phyloP scores from a whole-genome alignment of 1,284 basidiomycete genomes.

The Singerocomus rubriflavus region DNA sequence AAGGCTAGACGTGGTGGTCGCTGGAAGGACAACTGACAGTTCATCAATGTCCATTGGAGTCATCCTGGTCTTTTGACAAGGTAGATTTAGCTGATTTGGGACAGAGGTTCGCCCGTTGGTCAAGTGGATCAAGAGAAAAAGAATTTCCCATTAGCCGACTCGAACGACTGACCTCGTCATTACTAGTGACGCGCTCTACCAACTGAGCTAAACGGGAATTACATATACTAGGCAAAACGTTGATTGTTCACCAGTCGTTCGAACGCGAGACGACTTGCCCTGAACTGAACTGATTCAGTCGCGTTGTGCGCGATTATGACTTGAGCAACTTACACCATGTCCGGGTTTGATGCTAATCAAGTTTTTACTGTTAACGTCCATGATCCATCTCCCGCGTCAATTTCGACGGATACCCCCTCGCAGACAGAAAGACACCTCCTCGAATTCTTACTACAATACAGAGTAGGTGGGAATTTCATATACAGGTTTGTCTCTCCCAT shows the following conservation, averaged over 20 bases:
- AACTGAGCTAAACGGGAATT: conserved; percentile 51
- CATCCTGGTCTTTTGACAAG: conserved; percentile 39
- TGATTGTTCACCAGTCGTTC: fast-evolving
- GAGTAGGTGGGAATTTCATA: conserved; percentile 85
- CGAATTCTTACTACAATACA: conserved; percentile 84
- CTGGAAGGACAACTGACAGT: conserved; percentile 65
- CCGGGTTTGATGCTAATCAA: conserved; percentile 74
- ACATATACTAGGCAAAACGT: not conserved
- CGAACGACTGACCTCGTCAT: conserved; percentile 53
- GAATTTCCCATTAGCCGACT: conserved; percentile 48
- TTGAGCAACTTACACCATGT: conserved; percentile 39
- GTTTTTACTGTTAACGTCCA: conserved; percentile 79
- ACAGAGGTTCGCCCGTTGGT: conserved; percentile 5
- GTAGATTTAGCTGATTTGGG: conserved; percentile 1
- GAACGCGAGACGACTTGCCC: conserved; percentile 46
- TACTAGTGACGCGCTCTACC: conserved; percentile 62
- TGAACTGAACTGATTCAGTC: conserved; percentile 35
- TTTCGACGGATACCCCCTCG: conserved; percentile 66
- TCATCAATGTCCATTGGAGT: conserved; percentile 77
- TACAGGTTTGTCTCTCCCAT: conserved; percentile 56
- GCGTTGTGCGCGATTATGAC: conserved; percentile 11
- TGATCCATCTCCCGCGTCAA: conserved; percentile 47
- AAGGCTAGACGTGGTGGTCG: conserved; percentile 65
- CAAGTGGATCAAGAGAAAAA: not conserved
- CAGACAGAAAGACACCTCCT: conserved; percentile 78